A percentile compares a stretch with the other conserved stretches of the same genome.
phyloP scores from a whole-genome alignment of 2,329 filamentous ascomycete species.

The Grosmannia penicillata region DNA sequence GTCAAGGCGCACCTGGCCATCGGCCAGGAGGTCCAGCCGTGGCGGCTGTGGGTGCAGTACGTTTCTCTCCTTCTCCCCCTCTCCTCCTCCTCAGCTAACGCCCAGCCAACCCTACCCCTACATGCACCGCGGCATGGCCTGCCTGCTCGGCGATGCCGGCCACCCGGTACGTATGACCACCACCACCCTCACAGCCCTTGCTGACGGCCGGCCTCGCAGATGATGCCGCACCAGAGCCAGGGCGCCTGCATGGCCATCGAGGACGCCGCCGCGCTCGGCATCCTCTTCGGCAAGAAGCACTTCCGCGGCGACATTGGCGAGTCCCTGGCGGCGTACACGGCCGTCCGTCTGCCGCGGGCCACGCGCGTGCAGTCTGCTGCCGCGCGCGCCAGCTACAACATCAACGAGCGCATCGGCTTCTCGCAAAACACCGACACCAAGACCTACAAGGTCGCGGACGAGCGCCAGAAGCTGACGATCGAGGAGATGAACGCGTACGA shows the following conservation, averaged over 20 bases:
- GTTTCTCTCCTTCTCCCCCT: neutral
- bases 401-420: conserved; percentile 51
- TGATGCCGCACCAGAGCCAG: conserved; percentile 42
- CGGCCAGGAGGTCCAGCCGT: conserved; percentile 47
- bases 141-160: conserved; percentile 50
- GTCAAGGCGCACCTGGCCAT: conserved; percentile 43
- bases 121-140: conserved; percentile 29
- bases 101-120: conserved; percentile 37
- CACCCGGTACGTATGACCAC: conserved; percentile 29
- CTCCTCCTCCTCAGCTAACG: neutral
- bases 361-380: conserved; percentile 42
- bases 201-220: conserved; percentile 1
- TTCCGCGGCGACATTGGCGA: conserved; percentile 32
- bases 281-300: conserved; percentile 36
- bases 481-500: conserved; percentile 54
- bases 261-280: conserved; percentile 47
- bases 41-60: conserved; percentile 35
- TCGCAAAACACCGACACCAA: conserved; percentile 41
- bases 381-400: conserved; percentile 43
- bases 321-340: conserved; percentile 32
- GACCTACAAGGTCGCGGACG: conserved; percentile 47
- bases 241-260: conserved; percentile 57
- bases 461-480: conserved; percentile 47
- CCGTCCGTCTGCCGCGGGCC: conserved; percentile 37
- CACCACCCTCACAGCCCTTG: conserved; percentile 33